Base-by-base conservation (phyloP, 371 early-diverging fungal genomes). In the Circinella umbellata region DNA sequence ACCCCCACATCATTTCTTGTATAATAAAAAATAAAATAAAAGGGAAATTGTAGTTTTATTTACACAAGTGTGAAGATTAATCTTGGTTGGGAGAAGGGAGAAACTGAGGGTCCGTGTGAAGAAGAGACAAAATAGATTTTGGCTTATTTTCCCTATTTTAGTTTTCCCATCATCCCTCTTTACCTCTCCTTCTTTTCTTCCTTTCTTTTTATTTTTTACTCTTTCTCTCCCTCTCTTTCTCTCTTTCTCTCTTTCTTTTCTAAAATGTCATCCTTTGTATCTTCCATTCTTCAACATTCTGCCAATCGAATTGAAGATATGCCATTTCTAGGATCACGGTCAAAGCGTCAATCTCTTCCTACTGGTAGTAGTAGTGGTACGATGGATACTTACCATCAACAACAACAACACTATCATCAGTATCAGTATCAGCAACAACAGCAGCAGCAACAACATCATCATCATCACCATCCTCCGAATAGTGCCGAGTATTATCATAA, bases 201-300 rank as follows among this genome's bases (percentile, higher is more conserved):
- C 53, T 34, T 17, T 27, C 47, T 47, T 27, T 49, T 14, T 36
- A 11, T 18, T 6, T 61, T 10, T 68, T 46, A 7, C 36, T 39
- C 34, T 55, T 38, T 55, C 10, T 39, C 42, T 63, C 27, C 3
- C 35, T 18, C 36, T 59, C 57, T 10, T 4, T 54, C 35, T 14
- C 62, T 17, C 15, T 64, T 51, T 11, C 34, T 47, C 37, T 54
- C 39, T 48, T 55, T 63, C n/a, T 47, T 39, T 54, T 51, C 27
- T 66, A 15, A 17, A 8, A 77, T 77, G 78, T 17, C 75, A 17
- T 76, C 79, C 14, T 78, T 78, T 66, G 79, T 78, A 27, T 78
- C 79, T 13, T 73, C 79, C 3, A 69, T 78, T 63, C 61, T 78
- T 37, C 74, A 75, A 34, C 72, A 62, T 46, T 74, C 77, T 27